These are phyloP conservation scores for Pseudogymnoascus pannorum DNA, from an alignment of 2,329 filamentous ascomycete genomes.

Conservation along the genomic window DNA sequence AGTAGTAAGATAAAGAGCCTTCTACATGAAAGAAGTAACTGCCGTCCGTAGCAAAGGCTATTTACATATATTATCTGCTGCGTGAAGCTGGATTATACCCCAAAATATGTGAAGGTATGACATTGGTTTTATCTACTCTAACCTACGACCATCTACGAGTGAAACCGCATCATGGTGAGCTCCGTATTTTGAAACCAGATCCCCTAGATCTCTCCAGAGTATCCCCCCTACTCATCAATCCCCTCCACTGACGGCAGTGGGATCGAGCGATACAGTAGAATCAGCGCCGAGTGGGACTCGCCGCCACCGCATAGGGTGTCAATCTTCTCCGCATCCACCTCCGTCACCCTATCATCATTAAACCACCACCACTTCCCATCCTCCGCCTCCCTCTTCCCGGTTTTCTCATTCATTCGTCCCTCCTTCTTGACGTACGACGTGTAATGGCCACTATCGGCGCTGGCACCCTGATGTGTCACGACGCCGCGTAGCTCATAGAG, in stretches of 20 bases:
- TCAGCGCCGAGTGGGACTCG: conserved; percentile 75
- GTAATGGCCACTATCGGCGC: conserved; percentile 96
- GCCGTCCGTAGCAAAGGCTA: not conserved
- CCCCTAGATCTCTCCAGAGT: not conserved
- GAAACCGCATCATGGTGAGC: not conserved
- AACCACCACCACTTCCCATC: conserved; percentile 99
- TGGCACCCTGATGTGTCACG: conserved; percentile 92
- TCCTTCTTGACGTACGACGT: conserved; percentile 96
- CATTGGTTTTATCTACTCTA: not conserved
- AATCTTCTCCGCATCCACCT: conserved; percentile 87
- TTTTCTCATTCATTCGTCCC: conserved; percentile 61
- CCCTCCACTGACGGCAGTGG: conserved; percentile 55
- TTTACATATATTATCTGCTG: not conserved
- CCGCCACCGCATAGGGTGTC: conserved; percentile 83
- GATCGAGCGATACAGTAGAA: conserved; percentile 71
- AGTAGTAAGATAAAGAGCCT: not conserved
- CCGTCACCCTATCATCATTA: conserved; percentile 94
- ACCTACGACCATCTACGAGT: not conserved
- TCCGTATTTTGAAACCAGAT: not conserved
- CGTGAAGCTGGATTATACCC: not conserved
- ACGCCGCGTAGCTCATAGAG: conserved; percentile 91
- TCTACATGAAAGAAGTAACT: not conserved
- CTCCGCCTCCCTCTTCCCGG: conserved; percentile 70
- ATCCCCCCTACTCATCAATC: conserved; percentile 14
- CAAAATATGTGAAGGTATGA: not conserved